Conservation (phyloP, 495 filamentous ascomycete species). For the Lasiosphaeris hirsuta region DNA sequence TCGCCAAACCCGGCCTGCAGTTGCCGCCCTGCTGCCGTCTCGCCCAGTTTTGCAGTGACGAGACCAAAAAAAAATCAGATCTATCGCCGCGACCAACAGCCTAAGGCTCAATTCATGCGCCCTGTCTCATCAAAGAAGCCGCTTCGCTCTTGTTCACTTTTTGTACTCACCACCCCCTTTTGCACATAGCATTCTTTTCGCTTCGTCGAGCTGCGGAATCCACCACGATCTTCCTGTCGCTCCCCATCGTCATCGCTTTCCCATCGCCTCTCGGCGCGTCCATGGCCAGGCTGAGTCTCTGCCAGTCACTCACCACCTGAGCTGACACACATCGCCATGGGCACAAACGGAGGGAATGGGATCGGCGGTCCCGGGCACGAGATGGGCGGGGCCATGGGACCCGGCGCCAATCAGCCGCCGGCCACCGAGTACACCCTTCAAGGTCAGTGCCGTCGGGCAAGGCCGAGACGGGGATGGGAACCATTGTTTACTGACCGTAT, state of each 20-base stretch:
- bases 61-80: constrained; percentile 4
- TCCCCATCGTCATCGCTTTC: background rate
- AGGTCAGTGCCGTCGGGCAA: constrained; percentile 53
- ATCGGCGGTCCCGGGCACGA: constrained; percentile 48
- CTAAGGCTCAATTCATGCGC: background rate
- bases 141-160: too few relatives aligned
- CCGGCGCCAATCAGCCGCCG: constrained; percentile 58
- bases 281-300: constrained; percentile 16
- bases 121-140: too few relatives aligned
- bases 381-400: constrained; percentile 32
- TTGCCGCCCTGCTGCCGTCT: constrained; percentile 9
- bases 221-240: background rate
- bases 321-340: constrained; percentile 62
- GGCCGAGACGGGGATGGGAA: background rate
- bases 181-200: background rate
- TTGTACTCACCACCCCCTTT: background rate
- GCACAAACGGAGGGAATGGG: constrained; percentile 59
- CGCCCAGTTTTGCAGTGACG: constrained; percentile 8
- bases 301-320: constrained; percentile 40
- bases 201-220: background rate
- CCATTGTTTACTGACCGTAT: constrained; percentile 10
- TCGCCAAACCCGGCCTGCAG: constrained; percentile 14
- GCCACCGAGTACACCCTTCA: constrained; percentile 98
- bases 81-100: background rate
- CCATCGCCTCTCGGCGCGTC: constrained; percentile 15